Evolutionary conservation across 768 basidiomycete species (phyloP).

Genomic region (Cytidiella melzeri): DNA sequence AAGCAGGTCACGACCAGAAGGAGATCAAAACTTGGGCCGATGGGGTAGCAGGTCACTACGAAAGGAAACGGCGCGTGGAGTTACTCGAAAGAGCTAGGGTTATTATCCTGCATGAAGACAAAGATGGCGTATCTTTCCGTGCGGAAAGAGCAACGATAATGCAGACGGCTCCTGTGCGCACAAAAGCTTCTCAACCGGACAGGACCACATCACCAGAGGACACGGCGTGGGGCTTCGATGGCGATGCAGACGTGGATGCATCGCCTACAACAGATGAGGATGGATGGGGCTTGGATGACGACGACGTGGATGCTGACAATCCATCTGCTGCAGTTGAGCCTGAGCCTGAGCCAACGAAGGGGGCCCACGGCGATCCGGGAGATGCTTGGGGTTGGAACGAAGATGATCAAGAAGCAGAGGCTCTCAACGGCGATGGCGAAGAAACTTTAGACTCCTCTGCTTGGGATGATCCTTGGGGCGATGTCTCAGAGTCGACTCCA

Average conservation of each 20-base stretch:
- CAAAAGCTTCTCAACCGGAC: constrained; percentile 1
- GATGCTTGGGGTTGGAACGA: constrained; percentile 81
- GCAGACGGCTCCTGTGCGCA: neutral
- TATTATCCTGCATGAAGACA: constrained; percentile 42
- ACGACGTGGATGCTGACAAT: constrained; percentile 7
- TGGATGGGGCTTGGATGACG: constrained; percentile 40
- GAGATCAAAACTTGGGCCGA: constrained; percentile 66
- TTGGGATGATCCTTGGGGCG: constrained; percentile 48
- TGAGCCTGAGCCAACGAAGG: constrained; percentile 21
- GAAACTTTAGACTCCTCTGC: constrained; percentile 49
- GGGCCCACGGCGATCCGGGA: constrained; percentile 31
- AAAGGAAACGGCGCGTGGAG: constrained; percentile 60
- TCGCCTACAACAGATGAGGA: constrained; percentile 28
- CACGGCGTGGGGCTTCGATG: constrained; percentile 43
- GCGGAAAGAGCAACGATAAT: constrained; percentile 10
- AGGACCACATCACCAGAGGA: constrained; percentile 17
- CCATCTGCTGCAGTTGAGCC: neutral
- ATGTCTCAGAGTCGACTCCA: constrained; percentile 9
- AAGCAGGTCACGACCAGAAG: constrained; percentile 40
- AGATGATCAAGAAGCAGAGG: constrained; percentile 33
- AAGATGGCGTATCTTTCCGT: constrained; percentile 34
- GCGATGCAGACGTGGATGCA: constrained; percentile 31
- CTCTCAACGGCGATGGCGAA: constrained; percentile 19
- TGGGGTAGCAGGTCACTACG: constrained; percentile 68
- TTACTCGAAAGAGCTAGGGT: constrained; percentile 59